Evolutionary conservation across 2,329 filamentous ascomycete genomes (phyloP), one percentile per base, ranked within the genome.

Genomic region (Neospermospora avenae): DNA sequence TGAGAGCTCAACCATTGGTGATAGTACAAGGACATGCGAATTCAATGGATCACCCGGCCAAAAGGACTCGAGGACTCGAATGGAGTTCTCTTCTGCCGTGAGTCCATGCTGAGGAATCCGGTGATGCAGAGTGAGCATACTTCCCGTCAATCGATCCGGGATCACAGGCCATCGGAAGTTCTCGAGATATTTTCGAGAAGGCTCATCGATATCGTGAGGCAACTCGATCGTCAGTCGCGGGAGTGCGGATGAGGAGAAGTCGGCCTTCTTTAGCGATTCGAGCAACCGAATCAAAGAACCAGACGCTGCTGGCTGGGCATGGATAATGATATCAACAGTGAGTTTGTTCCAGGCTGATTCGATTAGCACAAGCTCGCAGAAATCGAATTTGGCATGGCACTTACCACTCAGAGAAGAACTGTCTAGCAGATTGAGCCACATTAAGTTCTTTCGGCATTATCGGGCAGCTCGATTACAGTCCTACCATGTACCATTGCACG

Each of bases 161-260:
- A 66, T 65, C 25, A 85, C 80, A 51, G 90, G 89, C 88, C 90
- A 95, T 34, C 78, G 76, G 65, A 91, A 90, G 0, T 70, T 73
- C 49, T 83, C 75, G 11, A 96, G 72, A 65, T 86, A 91, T 14
- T 76, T 75, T 55, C 84, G 79, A 4, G 90, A 83, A 2, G 84
- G 79, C 3, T 78, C 73, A 67, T 96, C 91, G 18, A 93, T 77
- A 31, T 84, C 76, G 28, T 84, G 77, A 0, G 93, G 91, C 7
- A 99, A 79, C 71, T 98, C 93, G 53, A 98, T 85, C 2, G 89
- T 96, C 49, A 99, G 77, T 63, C 89, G 86, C 3, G 93, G 93
- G 1, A 83, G 76, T 1, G 81, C 77, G 44, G 88, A 78, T 0
- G 88, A 87, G 49, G 85, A 81, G 71, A 92, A 93, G 71, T 97